Base-by-base conservation (phyloP, 2,329 filamentous ascomycete species). In the Diplodia corticola region DNA sequence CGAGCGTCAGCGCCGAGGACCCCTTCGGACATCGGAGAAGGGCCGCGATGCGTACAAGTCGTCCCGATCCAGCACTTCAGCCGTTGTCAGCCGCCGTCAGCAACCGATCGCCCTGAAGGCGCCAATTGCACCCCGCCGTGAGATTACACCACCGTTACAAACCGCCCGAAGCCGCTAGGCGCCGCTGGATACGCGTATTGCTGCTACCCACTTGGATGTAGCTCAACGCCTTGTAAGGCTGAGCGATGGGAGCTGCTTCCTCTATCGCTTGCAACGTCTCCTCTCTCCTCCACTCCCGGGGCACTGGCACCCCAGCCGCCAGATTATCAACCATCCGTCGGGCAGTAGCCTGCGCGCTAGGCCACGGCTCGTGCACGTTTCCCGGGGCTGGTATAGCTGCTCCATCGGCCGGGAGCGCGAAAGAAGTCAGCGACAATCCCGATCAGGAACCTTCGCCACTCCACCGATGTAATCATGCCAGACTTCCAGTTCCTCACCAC, bases 401-500 rank as follows among this genome's bases (percentile, higher is more conserved):
- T 48, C 57, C 28, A 60, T 60, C 55, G 5, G 55, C 35, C 55
- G 20, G 26, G 24, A 17, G 55, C 20, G 37, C 55, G 55, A 48
- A 20, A 48, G 55, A 61, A 33, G 57, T 44, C 57, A 37, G 44
- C 44, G 26, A 35, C 17, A 15, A 17, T 35, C 57, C 57, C 40
- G 44, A 61, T 61, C 57, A 61, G 57, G 57, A 61, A 61, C 40
- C 15, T 20, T 61, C 57, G n/a, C 57, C 40, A 61, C 44, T 24
- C 44, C 26, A 12, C 44, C 57, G 40, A 61, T 61, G 57, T 61
- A 49, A 61, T 53, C 64, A 65, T 65, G 64, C 54, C 64, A n/a
- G 64, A 63, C 20, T 66, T 66, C 48, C 64, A 66, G 37, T 66
- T 66, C 64, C 64, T 66, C 24, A 66, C 64, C 46, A 66, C 64